Conservation (phyloP, 805 yeast genomes). For the Candida pseudoglaebosa region DNA sequence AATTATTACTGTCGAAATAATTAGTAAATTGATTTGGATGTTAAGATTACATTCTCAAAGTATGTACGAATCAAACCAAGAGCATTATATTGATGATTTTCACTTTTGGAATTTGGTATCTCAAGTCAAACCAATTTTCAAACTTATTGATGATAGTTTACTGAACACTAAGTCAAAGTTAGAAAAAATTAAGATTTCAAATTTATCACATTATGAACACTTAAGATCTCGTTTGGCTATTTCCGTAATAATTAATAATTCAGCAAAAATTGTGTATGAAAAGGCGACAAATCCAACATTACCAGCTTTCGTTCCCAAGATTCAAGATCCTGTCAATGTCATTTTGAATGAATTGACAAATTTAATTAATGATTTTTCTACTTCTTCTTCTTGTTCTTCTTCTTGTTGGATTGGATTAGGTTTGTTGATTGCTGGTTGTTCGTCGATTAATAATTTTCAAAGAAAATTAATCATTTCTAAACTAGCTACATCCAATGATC, state of each 20-base stretch:
- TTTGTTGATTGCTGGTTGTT: conserved; percentile 6
- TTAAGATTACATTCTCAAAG: conserved; percentile 6
- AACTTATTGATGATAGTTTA: background rate
- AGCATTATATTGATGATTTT: background rate
- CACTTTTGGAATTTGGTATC: conserved; percentile 4
- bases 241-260: conserved; percentile 4
- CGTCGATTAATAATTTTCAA: conserved; percentile 3
- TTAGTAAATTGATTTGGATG: conserved; percentile 6
- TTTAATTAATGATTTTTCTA: conserved; percentile 4
- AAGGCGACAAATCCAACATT: conserved; percentile 7
- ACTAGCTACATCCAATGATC: conserved; percentile 1
- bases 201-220: background rate
- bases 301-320: conserved; percentile 6
- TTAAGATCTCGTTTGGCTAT: conserved; percentile 7
- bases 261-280: conserved; percentile 5
- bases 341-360: conserved; percentile 4
- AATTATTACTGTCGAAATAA: conserved; percentile 5
- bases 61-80: background rate
- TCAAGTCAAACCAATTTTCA: background rate
- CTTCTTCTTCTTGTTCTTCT: no score
- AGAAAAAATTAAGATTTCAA: conserved; percentile 3
- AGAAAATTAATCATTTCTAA: background rate
- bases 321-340: conserved; percentile 6
- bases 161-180: background rate
- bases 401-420: conserved; percentile 4